Conservation (phyloP, 2,329 filamentous ascomycete species). For the Alternaria rosae region DNA sequence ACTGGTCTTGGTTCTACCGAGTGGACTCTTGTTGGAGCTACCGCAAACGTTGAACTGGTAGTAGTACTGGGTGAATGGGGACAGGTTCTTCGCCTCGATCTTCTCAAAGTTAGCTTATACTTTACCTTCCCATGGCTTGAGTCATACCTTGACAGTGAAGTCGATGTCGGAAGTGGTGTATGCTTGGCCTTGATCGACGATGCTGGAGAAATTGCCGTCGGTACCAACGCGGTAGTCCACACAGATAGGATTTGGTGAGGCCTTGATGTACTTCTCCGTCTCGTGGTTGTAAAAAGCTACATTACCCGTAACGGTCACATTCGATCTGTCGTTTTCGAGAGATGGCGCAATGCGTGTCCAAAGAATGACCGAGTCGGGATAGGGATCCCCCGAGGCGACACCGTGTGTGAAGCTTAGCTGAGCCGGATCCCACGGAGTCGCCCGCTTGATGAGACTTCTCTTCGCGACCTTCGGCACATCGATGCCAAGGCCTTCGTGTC, state of each 20-base stretch:
- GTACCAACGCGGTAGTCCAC: constrained; percentile 69
- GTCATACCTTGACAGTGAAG: constrained; percentile 71
- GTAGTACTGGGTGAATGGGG: constrained; percentile 71
- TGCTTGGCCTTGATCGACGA: constrained; percentile 65
- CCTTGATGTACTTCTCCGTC: constrained; percentile 60
- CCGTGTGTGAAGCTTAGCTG: constrained; percentile 54
- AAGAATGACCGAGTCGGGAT: constrained; percentile 50
- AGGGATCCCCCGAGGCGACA: constrained; percentile 57
- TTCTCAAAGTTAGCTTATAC: constrained; percentile 40
- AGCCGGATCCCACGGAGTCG: constrained; percentile 49
- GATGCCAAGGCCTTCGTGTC: constrained; percentile 69
- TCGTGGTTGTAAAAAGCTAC: constrained; percentile 62
- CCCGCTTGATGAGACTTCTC: constrained; percentile 50
- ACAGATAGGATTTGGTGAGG: constrained; percentile 69
- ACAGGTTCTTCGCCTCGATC: constrained; percentile 70
- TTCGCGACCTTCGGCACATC: constrained; percentile 66
- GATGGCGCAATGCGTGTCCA: constrained; percentile 50
- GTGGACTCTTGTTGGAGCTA: constrained; percentile 65
- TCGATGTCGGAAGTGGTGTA: constrained; percentile 79
- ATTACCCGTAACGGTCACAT: constrained; percentile 63
- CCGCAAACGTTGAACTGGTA: constrained; percentile 75
- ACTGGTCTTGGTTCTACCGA: constrained; percentile 75
- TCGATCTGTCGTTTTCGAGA: constrained; percentile 51
- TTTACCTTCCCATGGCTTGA: background rate
- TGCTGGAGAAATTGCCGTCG: constrained; percentile 55